Evolutionary conservation across 2,329 filamentous ascomycete species (phyloP), one percentile per base, ranked within the genome.

Genomic region (Penicillium sp.): DNA sequence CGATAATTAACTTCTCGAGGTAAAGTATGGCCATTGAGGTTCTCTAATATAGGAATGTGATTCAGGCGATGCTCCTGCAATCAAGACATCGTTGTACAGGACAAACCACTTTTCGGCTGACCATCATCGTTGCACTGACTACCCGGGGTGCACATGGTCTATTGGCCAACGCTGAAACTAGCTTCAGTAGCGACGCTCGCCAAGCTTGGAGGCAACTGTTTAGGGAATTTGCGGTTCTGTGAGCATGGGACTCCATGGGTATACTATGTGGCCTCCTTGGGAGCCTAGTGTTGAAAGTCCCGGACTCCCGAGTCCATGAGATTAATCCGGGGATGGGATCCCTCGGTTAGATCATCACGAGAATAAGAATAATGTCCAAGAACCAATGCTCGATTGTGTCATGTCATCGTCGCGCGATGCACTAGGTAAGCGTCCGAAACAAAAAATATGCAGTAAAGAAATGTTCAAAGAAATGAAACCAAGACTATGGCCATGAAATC

Each of bases 321-420:
- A 34, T 18, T 27, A 11, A 26, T 26, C 9, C 9, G 9, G 26
- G 26, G 10, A 20, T 20, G 18, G 18, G 13, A 27, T 27, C 24
- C 24, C 29, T 14, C 4, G n/a, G 3, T 3, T 1, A 8, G 13
- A 27, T 27, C 6, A 10, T 32, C 29, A 23, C 34, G 7, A 14
- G 35, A 11, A 34, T 31, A 32, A 26, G 3, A 40, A 34, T 6
- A 18, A 27, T 29, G 29, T 29, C 38, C 24, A 42, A 20, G 14
- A 42, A 44, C 43, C 37, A 47, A 43, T 43, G 48, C 44, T 52
- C 35, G 46, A 46, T 46, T 42, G 46, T 44, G 51, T 44, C 53
- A 54, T 51, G 40, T 43, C 46, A 42, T 41, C 28, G 42, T 35
- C 32, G 23, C 38, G 22, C 39, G 35, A 49, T 28, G 26, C 48